Conservation (phyloP, 2,329 filamentous ascomycete species). For the Apiospora aurea region DNA sequence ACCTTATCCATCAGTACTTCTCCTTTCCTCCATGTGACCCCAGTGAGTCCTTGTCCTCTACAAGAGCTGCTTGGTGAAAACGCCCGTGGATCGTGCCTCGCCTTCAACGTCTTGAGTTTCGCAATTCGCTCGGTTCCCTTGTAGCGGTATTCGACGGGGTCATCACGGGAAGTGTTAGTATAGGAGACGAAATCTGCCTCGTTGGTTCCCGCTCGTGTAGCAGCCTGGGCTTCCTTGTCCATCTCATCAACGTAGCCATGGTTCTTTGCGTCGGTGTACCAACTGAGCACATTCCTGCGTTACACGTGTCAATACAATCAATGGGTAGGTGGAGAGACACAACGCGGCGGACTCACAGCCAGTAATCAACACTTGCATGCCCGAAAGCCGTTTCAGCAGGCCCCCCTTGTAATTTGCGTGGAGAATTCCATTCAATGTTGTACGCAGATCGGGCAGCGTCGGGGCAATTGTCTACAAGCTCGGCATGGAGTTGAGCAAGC, state of each 20-base stretch:
- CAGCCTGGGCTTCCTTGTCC: not conserved
- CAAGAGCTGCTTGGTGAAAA: not conserved
- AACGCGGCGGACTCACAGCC: constrained; percentile 25
- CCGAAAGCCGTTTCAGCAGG: not conserved
- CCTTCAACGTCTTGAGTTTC: not conserved
- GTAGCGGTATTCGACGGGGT: not conserved
- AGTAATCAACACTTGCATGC: constrained; percentile 2
- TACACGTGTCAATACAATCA: not conserved
- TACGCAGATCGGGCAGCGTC: constrained; percentile 28
- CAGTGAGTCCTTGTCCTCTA: not conserved
- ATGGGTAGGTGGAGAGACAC: not conserved
- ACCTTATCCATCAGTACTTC: not conserved
- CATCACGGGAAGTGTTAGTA: not conserved
- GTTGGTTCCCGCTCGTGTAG: not conserved
- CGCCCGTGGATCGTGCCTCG: not conserved
- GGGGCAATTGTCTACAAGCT: constrained; percentile 25
- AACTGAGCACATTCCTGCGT: constrained; percentile 19
- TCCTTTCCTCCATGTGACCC: not conserved
- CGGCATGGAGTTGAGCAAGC: constrained; percentile 26
- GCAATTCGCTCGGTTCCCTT: not conserved
- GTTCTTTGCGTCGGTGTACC: constrained; percentile 7
- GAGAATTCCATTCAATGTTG: constrained; percentile 28
- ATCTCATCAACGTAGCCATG: not conserved
- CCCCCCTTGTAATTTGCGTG: not conserved
- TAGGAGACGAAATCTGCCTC: not conserved